Evolutionary conservation across 2,329 filamentous ascomycete species (phyloP).

Genomic region (Sporothrix luriei): DNA sequence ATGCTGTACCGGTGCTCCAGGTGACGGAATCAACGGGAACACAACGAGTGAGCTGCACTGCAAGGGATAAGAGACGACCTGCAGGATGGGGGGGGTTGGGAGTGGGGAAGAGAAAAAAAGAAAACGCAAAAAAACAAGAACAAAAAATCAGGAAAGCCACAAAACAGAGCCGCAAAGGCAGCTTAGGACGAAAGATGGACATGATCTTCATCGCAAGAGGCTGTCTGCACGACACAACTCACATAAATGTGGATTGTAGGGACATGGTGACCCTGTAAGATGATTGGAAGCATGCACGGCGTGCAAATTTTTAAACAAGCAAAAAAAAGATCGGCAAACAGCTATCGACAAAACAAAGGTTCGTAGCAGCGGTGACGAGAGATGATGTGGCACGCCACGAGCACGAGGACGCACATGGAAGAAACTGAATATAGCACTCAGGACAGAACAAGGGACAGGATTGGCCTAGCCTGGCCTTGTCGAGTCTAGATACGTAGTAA

Average conservation of each 20-base stretch:
- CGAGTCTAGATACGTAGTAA: not conserved
- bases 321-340: slow-evolving; percentile 2
- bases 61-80: not conserved
- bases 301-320: no score
- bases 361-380: not conserved
- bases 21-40: slow-evolving; percentile 1
- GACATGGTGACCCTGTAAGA: not conserved
- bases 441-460: no score
- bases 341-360: not conserved
- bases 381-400: no score
- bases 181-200: not conserved
- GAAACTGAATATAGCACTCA: no score
- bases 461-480: not conserved
- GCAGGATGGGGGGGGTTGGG: not conserved
- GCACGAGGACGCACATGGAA: no score
- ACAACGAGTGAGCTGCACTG: not conserved
- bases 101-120: not conserved
- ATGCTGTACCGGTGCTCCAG: no score
- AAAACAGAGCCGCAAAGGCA: not conserved
- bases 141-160: not conserved
- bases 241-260: not conserved
- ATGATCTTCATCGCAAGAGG: slow-evolving; percentile 5
- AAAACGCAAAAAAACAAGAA: not conserved
- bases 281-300: no score
- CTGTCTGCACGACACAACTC: not conserved